Conservation (phyloP, 1,284 basidiomycete genomes). For the Tilletia walkeri region DNA sequence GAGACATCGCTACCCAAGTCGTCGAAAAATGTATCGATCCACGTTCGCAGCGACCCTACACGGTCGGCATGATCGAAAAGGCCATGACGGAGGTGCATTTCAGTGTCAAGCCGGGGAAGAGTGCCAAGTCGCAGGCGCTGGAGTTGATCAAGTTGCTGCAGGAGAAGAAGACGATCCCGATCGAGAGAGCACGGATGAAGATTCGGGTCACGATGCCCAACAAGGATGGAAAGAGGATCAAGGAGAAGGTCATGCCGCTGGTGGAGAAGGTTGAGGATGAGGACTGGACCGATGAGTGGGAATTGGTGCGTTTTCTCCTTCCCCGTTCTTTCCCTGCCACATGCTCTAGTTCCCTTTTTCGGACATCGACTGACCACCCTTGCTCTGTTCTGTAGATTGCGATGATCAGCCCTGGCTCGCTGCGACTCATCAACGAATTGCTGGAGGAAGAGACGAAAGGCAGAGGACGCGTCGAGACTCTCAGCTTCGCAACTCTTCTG, state of each 20-base stretch:
- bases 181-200: slow-evolving; percentile 89
- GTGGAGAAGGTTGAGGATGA: slow-evolving; percentile 83
- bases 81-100: slow-evolving; percentile 93
- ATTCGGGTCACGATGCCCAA: slow-evolving; percentile 76
- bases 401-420: slow-evolving; percentile 87
- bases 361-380: slow-evolving; percentile 16
- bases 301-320: slow-evolving; percentile 66
- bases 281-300: slow-evolving; percentile 77
- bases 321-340: no score
- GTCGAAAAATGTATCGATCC: slow-evolving; percentile 95
- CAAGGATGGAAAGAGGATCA: slow-evolving; percentile 71
- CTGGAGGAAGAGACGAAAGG: slow-evolving; percentile 78
- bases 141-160: slow-evolving; percentile 80
- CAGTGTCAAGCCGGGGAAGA: slow-evolving; percentile 82
- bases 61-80: slow-evolving; percentile 95
- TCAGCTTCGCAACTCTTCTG: slow-evolving; percentile 46
- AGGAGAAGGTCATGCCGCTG: slow-evolving; percentile 70
- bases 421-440: slow-evolving; percentile 83
- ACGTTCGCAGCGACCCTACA: slow-evolving; percentile 79
- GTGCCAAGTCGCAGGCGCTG: slow-evolving; percentile 73
- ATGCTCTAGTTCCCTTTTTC: not conserved
- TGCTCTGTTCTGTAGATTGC: slow-evolving; percentile 65
- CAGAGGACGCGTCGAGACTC: slow-evolving; percentile 68
- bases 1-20: slow-evolving; percentile 90
- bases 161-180: slow-evolving; percentile 74